phyloP scores from a whole-genome alignment of 179 eudicot genomes.

The Corrigiola litoralis region DNA sequence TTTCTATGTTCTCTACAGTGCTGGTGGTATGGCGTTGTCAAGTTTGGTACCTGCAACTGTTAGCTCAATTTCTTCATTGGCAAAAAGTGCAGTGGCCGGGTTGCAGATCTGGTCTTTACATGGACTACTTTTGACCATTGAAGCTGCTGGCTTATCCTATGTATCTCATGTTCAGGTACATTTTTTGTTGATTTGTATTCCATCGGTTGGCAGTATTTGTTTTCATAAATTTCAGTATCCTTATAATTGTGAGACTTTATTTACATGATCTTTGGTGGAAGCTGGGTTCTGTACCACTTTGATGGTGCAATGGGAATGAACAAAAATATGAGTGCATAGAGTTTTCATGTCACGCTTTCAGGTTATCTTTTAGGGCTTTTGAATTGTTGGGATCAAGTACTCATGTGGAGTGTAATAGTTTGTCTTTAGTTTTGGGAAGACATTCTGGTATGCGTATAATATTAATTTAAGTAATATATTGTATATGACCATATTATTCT shows the following conservation, averaged over 20 bases:
- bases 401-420: too few relatives aligned
- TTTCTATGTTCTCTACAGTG: slow-evolving; percentile 52
- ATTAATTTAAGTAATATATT: too few relatives aligned
- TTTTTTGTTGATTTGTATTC: slow-evolving; percentile 4
- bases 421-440: too few relatives aligned
- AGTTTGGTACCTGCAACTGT: slow-evolving; percentile 94
- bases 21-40: slow-evolving; percentile 99
- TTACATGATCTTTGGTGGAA: too few relatives aligned
- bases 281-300: too few relatives aligned
- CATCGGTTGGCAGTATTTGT: background rate
- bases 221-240: background rate
- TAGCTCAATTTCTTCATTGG: slow-evolving; percentile 68
- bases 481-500: too few relatives aligned
- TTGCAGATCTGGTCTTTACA: slow-evolving; percentile 91
- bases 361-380: too few relatives aligned
- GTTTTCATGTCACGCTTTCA: too few relatives aligned
- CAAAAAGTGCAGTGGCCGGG: slow-evolving; percentile 69
- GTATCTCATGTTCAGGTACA: slow-evolving; percentile 95
- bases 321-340: too few relatives aligned
- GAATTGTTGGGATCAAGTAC: too few relatives aligned
- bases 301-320: too few relatives aligned
- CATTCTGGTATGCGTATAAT: too few relatives aligned
- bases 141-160: slow-evolving; percentile 91
- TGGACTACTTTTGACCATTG: slow-evolving; percentile 91
- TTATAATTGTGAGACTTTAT: background rate